Percentiles rank a stretch among this genome's conserved stretches.
Conservation (phyloP, 495 filamentous ascomycete genomes). For the Annulohypoxylon nitens region DNA sequence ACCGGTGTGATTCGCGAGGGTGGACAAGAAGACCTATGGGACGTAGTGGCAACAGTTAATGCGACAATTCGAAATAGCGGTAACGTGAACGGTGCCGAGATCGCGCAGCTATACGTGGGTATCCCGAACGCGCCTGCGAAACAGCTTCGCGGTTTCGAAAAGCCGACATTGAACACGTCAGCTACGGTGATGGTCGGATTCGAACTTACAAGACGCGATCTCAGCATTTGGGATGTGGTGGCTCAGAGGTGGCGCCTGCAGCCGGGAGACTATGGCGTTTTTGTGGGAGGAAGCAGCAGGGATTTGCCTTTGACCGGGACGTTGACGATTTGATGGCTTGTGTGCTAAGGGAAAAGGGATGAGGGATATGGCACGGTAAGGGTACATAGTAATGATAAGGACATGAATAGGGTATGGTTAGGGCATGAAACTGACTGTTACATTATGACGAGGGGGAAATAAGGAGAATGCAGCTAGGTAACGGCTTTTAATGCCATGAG, state of each 20-base stretch:
- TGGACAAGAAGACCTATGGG: conserved; percentile 69
- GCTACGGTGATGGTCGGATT: conserved; percentile 61
- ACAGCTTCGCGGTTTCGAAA: conserved; percentile 77
- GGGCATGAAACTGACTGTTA: conserved; percentile 1
- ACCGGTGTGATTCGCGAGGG: conserved; percentile 62
- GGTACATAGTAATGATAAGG: conserved; percentile 1
- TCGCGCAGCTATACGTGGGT: conserved; percentile 73
- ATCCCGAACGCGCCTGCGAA: conserved; percentile 64
- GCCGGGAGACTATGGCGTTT: conserved; percentile 57
- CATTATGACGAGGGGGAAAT: not conserved
- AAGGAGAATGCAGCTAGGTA: conserved; percentile 9
- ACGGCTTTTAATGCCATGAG: conserved; percentile 3
- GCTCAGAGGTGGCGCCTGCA: conserved; percentile 70
- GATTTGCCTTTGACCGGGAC: conserved; percentile 62
- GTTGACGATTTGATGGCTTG: conserved; percentile 50
- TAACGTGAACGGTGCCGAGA: conserved; percentile 59
- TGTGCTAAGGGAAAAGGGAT: not conserved
- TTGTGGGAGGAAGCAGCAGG: conserved; percentile 74
- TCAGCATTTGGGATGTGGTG: conserved; percentile 73
- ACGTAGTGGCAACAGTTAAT: conserved; percentile 63
- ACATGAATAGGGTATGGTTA: conserved; percentile 1
- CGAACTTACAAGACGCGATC: conserved; percentile 70
- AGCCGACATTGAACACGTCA: conserved; percentile 62
- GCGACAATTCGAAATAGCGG: conserved; percentile 69
- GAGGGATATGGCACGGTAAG: conserved; percentile 1